Evolutionary conservation across 192 early-diverging fungal genomes (phyloP).

Genomic region (Linnemannia exigua): DNA sequence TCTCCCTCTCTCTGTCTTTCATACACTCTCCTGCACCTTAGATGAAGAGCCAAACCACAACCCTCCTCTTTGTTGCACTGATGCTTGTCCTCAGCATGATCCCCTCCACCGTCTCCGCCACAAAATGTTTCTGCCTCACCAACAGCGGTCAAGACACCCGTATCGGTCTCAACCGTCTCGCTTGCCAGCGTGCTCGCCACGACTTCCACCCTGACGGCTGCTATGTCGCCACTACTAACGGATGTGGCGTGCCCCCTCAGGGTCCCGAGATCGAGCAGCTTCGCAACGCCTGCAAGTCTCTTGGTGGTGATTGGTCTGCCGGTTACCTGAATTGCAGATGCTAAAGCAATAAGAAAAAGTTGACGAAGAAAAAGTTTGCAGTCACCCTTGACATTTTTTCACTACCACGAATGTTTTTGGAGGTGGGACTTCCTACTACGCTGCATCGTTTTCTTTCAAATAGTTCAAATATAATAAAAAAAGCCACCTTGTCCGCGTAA

Average conservation of each 20-base stretch:
- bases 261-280: background rate
- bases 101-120: background rate
- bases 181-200: background rate
- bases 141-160: background rate
- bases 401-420: no score
- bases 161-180: background rate
- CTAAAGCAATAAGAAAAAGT: background rate
- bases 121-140: background rate
- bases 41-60: background rate
- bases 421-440: no score
- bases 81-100: background rate
- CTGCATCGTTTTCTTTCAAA: no score
- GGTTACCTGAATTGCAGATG: background rate
- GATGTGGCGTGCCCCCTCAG: background rate
- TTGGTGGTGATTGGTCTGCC: background rate
- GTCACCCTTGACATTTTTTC: no score
- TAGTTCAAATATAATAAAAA: no score
- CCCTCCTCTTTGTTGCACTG: background rate
- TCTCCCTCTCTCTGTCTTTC: background rate
- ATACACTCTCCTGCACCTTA: background rate
- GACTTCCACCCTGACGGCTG: background rate
- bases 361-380: no score
- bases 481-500: no score
- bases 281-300: background rate
- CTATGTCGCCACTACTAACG: background rate